Conservation (phyloP, 805 yeast genomes). For the Saccharomycopsis javanensis region DNA sequence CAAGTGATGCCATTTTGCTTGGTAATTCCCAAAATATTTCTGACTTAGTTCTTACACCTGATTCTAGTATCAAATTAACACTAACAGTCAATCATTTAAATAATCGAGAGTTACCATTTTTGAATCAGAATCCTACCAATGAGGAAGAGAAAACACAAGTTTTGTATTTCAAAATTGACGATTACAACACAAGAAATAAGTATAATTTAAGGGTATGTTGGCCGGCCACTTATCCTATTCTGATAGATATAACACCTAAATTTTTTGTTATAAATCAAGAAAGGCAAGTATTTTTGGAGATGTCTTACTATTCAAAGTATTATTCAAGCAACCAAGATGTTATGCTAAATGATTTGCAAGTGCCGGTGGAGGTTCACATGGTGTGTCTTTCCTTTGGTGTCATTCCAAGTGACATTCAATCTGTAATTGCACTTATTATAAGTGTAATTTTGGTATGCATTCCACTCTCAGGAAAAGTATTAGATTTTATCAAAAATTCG, state of each 20-base stretch:
- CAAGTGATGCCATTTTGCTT: neutral
- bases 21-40: neutral
- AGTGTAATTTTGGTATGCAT: slow-evolving; percentile 5
- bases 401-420: slow-evolving; percentile 9
- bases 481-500: neutral
- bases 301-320: slow-evolving; percentile 11
- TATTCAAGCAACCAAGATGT: slow-evolving; percentile 2
- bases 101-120: slow-evolving; percentile 8
- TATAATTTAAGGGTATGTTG: slow-evolving; percentile 16
- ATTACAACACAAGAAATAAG: neutral
- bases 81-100: slow-evolving; percentile 6
- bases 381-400: slow-evolving; percentile 8
- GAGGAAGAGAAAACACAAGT: neutral
- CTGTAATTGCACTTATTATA: slow-evolving; percentile 7
- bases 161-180: slow-evolving; percentile 2
- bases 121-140: neutral
- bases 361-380: slow-evolving; percentile 13
- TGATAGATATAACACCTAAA: slow-evolving; percentile 10
- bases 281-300: slow-evolving; percentile 3
- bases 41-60: neutral
- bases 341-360: slow-evolving; percentile 12
- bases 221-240: slow-evolving; percentile 18
- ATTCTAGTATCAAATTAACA: neutral
- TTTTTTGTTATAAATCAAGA: neutral
- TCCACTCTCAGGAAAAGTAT: neutral